Conservation (phyloP, 176 grass and related monocot genomes). For the Cenchrus americanus region DNA sequence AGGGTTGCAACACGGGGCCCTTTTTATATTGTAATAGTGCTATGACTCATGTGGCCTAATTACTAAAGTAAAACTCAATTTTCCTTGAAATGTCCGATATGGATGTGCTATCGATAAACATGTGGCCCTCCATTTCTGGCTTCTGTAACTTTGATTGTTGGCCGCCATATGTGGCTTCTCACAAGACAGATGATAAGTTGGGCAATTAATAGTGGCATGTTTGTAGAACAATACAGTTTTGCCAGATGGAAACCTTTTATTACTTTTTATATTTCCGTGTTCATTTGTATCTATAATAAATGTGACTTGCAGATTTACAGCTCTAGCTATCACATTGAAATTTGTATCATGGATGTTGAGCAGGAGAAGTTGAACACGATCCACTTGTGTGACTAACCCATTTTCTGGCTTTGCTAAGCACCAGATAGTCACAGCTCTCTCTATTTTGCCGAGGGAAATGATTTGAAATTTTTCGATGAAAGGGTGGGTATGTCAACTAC, state of each 20-base stretch:
- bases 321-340: conserved; percentile 69
- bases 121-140: background rate
- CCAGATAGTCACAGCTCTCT: conserved; percentile 54
- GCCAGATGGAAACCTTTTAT: background rate
- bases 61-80: background rate
- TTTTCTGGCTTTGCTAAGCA: conserved; percentile 65
- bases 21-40: background rate
- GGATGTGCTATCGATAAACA: background rate
- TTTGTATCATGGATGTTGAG: conserved; percentile 83
- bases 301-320: conserved; percentile 69
- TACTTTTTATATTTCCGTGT: background rate
- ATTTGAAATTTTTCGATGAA: conserved; percentile 72
- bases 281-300: background rate
- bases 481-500: conserved; percentile 51
- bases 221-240: conserved; percentile 1
- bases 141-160: background rate
- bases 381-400: conserved; percentile 50
- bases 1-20: background rate
- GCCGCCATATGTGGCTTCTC: background rate
- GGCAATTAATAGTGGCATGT: background rate
- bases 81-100: background rate
- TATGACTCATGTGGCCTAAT: background rate
- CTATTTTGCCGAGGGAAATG: conserved; percentile 58
- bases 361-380: conserved; percentile 67
- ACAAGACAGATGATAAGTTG: background rate